Percentiles rank a stretch among this genome's conserved stretches.
Evolutionary conservation across 495 filamentous ascomycete species (phyloP).

Genomic region (Articulospora tetracladia): DNA sequence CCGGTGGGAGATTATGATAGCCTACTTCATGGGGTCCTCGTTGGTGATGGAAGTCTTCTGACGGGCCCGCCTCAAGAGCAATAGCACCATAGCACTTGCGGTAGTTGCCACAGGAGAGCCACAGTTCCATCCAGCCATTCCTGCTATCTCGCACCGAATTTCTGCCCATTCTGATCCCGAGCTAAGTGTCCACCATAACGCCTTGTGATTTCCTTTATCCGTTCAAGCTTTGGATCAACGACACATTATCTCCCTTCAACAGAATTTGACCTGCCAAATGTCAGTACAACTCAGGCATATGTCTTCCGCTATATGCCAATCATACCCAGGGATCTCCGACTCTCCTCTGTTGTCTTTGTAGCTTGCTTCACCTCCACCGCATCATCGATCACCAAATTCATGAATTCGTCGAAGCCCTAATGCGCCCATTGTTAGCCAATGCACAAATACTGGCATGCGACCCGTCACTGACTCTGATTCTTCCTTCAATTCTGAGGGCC

Average conservation of each 20-base stretch:
- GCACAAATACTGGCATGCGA: background rate
- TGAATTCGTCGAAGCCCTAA: conserved; percentile 97
- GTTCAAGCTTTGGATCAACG: conserved; percentile 80
- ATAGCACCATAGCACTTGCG: background rate
- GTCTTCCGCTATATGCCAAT: conserved; percentile 1
- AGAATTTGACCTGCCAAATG: conserved; percentile 77
- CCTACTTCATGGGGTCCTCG: conserved; percentile 23
- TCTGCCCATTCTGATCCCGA: conserved; percentile 1
- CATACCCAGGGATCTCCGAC: conserved; percentile 75
- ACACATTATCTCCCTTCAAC: conserved; percentile 96
- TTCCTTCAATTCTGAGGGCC: conserved; percentile 87
- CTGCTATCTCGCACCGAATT: background rate
- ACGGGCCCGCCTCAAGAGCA: conserved; percentile 9
- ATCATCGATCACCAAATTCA: conserved; percentile 97
- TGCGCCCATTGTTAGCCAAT: conserved; percentile 12
- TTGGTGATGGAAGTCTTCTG: conserved; percentile 29
- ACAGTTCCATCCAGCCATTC: too few relatives aligned
- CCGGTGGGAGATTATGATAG: conserved; percentile 46
- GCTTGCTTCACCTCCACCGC: conserved; percentile 87
- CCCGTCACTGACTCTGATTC: conserved; percentile 69
- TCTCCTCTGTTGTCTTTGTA: conserved; percentile 78
- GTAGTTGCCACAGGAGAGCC: too few relatives aligned
- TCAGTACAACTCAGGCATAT: background rate
- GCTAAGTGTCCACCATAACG: conserved; percentile 16
- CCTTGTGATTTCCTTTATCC: conserved; percentile 30